Conservation (phyloP, 2,329 filamentous ascomycete genomes). For the Rhynchosporium agropyri region DNA sequence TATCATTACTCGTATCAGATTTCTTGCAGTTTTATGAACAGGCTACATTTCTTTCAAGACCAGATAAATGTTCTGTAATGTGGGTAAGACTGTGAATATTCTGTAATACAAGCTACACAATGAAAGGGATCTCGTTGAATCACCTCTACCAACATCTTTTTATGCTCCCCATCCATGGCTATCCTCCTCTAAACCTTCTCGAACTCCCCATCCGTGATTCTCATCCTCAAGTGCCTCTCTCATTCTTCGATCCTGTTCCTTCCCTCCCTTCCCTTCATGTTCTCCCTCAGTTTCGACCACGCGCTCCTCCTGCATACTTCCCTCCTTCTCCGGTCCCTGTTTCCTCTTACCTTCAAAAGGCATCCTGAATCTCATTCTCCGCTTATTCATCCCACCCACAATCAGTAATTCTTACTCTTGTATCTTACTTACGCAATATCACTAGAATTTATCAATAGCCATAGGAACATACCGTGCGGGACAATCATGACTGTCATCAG, state of each 20-base stretch:
- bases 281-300: not conserved
- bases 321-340: not conserved
- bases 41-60: no score
- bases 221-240: not conserved
- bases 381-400: not conserved
- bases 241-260: no score
- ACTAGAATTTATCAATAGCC: not conserved
- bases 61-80: no score
- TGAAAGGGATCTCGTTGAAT: no score
- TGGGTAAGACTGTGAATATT: no score
- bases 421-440: not conserved
- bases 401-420: not conserved
- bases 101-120: no score
- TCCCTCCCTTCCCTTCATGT: not conserved
- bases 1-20: no score
- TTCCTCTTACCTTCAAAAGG: not conserved
- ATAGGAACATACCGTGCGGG: not conserved
- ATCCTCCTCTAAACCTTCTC: no score
- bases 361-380: not conserved
- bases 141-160: no score
- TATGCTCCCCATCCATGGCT: no score
- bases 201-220: no score
- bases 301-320: not conserved
- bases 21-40: no score
- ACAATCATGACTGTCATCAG: slow-evolving; percentile 1